Evolutionary conservation across 177 flowering plant genomes (phyloP), one percentile per base, ranked within the genome.

Genomic region (Vitis hybrid): DNA sequence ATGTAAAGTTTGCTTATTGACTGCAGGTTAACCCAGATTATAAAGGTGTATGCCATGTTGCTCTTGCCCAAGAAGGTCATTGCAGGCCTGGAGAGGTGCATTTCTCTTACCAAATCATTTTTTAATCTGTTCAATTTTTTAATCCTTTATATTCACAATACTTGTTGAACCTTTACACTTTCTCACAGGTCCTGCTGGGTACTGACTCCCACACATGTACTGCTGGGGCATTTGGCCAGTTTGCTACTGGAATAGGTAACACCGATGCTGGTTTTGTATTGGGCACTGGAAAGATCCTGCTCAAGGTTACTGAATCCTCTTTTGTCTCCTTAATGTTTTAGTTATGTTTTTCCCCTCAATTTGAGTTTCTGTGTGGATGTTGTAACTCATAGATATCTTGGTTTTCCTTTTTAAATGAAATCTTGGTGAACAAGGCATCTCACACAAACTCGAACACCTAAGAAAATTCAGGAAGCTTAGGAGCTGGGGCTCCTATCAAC

Each of bases 161-260:
- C 20, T 49, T 35, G 10, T 14, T 68, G 53, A 59, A 61, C n/a
- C 18, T 32, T 58, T 64, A 59, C 20, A 14, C 18, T 58, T 61
- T 67, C 15, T 52, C 57, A 63, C 75, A 95, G 99, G 97, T 95
- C 60, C 80, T 95, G 78, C 71, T 95, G 69, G 99, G 99, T 52
- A 95, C 99, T 58, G 99, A 95, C 70, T 95, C 99, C 9, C 99
- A 95, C 80, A 95, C 99, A 1, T 95, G 99, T 82, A 95, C 94
- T 77, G 98, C 98, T 77, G 99, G 99, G 80, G 99, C 99, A 63
- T 95, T 95, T 88, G 99, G 99, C 30, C 95, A 93, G 78, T 95
- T 95, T 82, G 97, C 99, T 15, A 92, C 91, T 72, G 98, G 99
- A 58, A 96, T 96, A 80, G 99, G 99, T 54, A 92, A 87, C 75